These are phyloP conservation scores for Pleurozium schreberi DNA, from an alignment of 225 moss, liverwort and hornwort genomes.

Conservation along the genomic window DNA sequence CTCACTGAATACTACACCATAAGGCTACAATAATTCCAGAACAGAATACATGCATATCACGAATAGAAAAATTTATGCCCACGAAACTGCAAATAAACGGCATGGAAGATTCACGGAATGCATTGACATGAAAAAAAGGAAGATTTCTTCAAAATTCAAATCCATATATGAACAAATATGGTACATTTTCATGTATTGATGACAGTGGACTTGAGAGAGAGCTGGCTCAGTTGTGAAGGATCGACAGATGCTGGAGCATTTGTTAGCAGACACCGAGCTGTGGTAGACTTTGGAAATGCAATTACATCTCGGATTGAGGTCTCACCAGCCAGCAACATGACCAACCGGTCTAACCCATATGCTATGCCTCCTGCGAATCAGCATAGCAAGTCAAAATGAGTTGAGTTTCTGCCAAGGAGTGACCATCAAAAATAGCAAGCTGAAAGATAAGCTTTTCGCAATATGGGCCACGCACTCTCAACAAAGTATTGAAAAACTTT, in stretches of 20 bases:
- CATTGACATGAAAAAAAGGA: not conserved
- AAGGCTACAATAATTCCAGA: too few species aligned
- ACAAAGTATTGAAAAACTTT: not conserved
- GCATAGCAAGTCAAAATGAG: not conserved
- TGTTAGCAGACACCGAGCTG: constrained; percentile 79
- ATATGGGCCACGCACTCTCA: not conserved
- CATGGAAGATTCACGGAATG: not conserved
- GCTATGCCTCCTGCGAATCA: constrained; percentile 79
- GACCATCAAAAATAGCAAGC: not conserved
- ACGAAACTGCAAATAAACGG: not conserved
- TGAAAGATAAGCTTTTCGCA: not conserved
- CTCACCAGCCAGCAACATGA: constrained; percentile 91
- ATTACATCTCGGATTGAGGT: constrained; percentile 90
- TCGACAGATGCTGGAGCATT: constrained; percentile 82
- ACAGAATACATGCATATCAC: not conserved
- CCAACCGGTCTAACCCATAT: constrained; percentile 88
- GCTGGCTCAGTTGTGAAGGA: constrained; percentile 55
- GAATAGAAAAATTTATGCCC: not conserved
- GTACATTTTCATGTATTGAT: constrained; percentile 12
- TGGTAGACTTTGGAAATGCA: constrained; percentile 92
- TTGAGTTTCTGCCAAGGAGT: not conserved
- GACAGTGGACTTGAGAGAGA: constrained; percentile 41
- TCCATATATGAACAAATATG: not conserved
- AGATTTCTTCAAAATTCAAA: not conserved
- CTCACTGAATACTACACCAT: not conserved